Conservation (phyloP, 108 stramenopile species). For the Schizochytrium sp. region DNA sequence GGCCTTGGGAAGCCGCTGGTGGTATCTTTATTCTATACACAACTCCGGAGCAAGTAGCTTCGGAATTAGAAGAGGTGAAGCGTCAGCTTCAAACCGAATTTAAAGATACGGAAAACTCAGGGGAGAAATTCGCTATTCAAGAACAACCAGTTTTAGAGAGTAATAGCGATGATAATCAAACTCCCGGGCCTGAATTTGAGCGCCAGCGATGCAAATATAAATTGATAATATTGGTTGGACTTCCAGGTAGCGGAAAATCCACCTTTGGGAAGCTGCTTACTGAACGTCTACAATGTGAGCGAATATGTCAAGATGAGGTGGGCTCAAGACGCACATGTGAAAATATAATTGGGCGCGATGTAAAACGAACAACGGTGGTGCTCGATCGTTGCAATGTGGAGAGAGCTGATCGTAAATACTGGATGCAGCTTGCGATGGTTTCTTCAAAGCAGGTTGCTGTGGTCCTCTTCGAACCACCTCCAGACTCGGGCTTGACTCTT, state of each 20-base stretch:
- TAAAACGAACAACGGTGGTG: not conserved
- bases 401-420: constrained; percentile 19
- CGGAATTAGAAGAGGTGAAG: not conserved
- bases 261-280: constrained; percentile 19
- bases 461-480: not conserved
- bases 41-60: not conserved
- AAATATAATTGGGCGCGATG: not conserved
- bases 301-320: constrained; percentile 34
- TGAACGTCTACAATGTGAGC: not conserved
- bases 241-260: constrained; percentile 34
- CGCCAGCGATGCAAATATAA: not conserved
- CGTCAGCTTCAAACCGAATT: not conserved
- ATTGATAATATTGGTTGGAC: not conserved
- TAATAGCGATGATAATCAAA: not conserved
- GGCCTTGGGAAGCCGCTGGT: constrained; percentile 34
- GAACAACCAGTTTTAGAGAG: too few relatives aligned
- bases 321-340: not conserved
- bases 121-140: too few relatives aligned
- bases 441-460: not conserved
- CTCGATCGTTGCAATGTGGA: constrained; percentile 48
- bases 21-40: not conserved
- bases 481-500: not conserved
- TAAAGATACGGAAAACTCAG: too few relatives aligned
- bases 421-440: constrained; percentile 38
- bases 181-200: not conserved